Evolutionary conservation across 75 land plant species (phyloP).

Genomic region (Picea glauca): DNA sequence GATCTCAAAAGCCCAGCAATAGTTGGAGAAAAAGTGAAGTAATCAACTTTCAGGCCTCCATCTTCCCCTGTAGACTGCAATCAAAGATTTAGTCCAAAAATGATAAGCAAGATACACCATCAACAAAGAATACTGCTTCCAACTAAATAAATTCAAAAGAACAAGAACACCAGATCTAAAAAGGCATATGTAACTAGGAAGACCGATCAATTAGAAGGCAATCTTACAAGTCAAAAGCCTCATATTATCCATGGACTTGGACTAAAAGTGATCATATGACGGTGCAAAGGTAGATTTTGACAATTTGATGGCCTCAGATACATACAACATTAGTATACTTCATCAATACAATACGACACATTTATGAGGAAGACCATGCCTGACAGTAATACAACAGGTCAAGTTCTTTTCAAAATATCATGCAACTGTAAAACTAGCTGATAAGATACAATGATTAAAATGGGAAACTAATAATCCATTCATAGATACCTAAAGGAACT

Average conservation of each 20-base stretch:
- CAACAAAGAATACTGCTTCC: not conserved
- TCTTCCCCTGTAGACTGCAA: conserved; percentile 54
- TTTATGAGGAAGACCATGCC: not conserved
- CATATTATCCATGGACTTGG: not conserved
- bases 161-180: not conserved
- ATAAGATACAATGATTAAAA: not conserved
- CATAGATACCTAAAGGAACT: not conserved
- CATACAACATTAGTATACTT: not conserved
- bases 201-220: not conserved
- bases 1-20: conserved; percentile 60
- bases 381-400: not conserved
- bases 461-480: not conserved
- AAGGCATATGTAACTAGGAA: not conserved
- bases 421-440: not conserved
- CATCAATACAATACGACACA: not conserved
- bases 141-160: not conserved
- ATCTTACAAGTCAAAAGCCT: not conserved
- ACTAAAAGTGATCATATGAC: not conserved
- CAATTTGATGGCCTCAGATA: too few species aligned
- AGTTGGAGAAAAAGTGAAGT: conserved; percentile 78
- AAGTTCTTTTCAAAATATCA: not conserved
- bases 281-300: too few species aligned
- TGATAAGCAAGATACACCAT: not conserved
- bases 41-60: conserved; percentile 59
- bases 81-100: not conserved